Conservation (phyloP, 1,139 yeast genomes). For the Eremothecium sinecaudum region DNA sequence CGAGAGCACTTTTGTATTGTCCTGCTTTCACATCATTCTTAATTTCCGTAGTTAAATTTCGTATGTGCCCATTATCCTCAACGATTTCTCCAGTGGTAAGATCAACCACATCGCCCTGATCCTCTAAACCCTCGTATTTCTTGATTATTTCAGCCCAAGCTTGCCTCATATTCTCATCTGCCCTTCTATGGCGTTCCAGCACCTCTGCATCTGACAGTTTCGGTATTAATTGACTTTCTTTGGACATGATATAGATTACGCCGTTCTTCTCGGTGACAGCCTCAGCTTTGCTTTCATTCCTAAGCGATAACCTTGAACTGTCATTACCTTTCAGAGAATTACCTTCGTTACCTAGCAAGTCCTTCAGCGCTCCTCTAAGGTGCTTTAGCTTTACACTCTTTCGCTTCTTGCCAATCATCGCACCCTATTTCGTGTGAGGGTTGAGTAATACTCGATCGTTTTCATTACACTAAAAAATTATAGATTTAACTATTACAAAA, state of each 20-base stretch:
- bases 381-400: conserved; percentile 13
- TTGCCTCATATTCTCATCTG: conserved; percentile 30
- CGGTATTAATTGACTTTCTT: conserved; percentile 28
- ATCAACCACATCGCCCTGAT: conserved; percentile 61
- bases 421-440: too few species aligned
- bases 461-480: too few species aligned
- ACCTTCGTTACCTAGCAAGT: conserved; percentile 12
- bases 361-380: conserved; percentile 22
- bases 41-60: conserved; percentile 15
- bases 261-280: conserved; percentile 9
- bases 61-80: conserved; percentile 56
- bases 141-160: conserved; percentile 48
- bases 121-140: conserved; percentile 45
- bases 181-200: conserved; percentile 31
- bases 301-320: neutral
- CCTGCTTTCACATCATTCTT: conserved; percentile 4
- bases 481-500: neutral
- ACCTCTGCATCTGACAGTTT: conserved; percentile 29
- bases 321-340: neutral
- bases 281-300: neutral
- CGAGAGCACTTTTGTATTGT: conserved; percentile 18
- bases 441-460: too few species aligned
- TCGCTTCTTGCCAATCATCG: conserved; percentile 9
- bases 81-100: conserved; percentile 49
- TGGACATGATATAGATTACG: conserved; percentile 25